A percentile compares a stretch with the other conserved stretches of the same genome.
Conservation (phyloP, 345 rosid species). For the Citrus medica region DNA sequence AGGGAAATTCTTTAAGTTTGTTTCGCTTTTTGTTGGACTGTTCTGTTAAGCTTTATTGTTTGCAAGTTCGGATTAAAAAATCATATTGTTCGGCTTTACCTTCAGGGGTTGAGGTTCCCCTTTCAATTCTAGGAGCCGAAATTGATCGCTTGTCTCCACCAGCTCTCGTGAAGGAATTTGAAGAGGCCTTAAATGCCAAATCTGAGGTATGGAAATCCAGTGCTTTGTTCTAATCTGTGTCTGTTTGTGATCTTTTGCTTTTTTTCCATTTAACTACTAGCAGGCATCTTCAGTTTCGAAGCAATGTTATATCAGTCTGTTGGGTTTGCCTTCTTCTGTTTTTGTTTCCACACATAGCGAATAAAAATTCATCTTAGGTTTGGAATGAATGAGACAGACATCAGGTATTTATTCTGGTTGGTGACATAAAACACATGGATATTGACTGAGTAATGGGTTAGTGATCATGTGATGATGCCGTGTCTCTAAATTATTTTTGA, state of each 20-base stretch:
- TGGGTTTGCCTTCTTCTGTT: not conserved
- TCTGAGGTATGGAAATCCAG: conserved; percentile 34
- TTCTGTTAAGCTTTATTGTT: not conserved
- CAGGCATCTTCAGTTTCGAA: not conserved
- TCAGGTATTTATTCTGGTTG: not conserved
- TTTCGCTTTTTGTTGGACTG: not conserved
- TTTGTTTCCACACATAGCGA: not conserved
- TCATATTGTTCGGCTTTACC: not conserved
- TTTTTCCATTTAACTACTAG: not conserved
- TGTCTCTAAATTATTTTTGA: not conserved
- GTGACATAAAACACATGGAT: not conserved
- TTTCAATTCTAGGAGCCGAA: conserved; percentile 60
- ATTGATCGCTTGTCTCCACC: conserved; percentile 42
- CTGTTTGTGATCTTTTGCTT: not conserved
- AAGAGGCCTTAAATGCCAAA: conserved; percentile 34
- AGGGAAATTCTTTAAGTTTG: not conserved
- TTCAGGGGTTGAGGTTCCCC: conserved; percentile 48
- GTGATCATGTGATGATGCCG: not conserved
- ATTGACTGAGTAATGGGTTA: not conserved
- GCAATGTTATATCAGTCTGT: not conserved
- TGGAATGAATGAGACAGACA: not conserved
- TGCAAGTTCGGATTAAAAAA: not conserved
- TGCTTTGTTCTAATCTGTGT: not conserved
- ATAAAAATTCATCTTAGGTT: not conserved
- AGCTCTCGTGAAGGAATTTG: conserved; percentile 44